Base-by-base conservation (phyloP, 2,329 filamentous ascomycete species). In the Paraphoma sp. region DNA sequence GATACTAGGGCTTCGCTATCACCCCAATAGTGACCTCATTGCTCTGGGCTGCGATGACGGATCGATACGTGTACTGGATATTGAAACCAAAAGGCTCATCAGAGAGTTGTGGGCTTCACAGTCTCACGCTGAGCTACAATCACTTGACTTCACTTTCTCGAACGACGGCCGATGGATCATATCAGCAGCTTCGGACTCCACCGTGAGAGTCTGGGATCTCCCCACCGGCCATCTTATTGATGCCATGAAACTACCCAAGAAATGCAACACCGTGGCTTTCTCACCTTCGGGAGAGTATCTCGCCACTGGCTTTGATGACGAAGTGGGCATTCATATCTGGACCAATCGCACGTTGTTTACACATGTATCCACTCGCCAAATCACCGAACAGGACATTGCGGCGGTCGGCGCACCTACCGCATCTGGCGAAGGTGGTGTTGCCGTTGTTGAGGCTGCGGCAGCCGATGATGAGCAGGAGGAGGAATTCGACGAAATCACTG, bases 161-260 rank as follows among this genome's bases (percentile, higher is more conserved):
- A 91, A 88, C 64, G 93, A 98, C 74, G 94, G 94, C 8, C 87
- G 93, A 54, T 99, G 95, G 95, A 87, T 99, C 63, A 87, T 97
- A 54, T 92, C 93, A 18, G 90, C 93, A 11, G 93, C 92, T 0
- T 88, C 90, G 69, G 92, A 96, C 71, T 87, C 87, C 1, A 81
- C 92, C 6, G 81, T 97, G 48, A 87, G 95, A 42, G 87, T 98
- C 7, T 99, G 95, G 93, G 96, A 99, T 79, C 82, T 99, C 29
- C 92, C 95, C 0, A 99, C 96, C 0, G 94, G 93, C 28, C 94
- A 99, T 78, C 83, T 99, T 12, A 95, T 99, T 60, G 95, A 99
- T 73, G 92, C 91, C 2, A 93, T 99, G 78, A 87, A 87, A 55
- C 85, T 96, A 5, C 87, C 88, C 53, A 89, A 85, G 51, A 88